Percentiles rank a stretch among this genome's conserved stretches.
Evolutionary conservation across 129 eudicot species (phyloP).

Genomic region (Logfia minima): DNA sequence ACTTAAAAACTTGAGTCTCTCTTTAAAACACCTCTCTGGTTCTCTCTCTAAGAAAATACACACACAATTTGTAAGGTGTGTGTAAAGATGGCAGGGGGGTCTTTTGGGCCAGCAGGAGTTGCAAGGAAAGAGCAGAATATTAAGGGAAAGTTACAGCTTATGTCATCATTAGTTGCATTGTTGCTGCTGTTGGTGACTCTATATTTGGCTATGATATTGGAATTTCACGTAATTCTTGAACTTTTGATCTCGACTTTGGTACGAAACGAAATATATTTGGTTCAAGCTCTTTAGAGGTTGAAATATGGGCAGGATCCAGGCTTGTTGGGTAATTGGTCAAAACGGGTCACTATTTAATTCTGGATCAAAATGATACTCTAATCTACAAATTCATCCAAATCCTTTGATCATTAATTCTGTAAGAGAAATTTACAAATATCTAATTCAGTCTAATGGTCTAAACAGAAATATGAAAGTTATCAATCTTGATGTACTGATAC

Average conservation of each 20-base stretch:
- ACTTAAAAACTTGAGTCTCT: slow-evolving; percentile 8
- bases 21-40: not conserved
- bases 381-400: not conserved
- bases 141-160: slow-evolving; percentile 65
- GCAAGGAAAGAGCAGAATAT: slow-evolving; percentile 77
- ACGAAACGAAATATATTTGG: not conserved
- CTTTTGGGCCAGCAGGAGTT: slow-evolving; percentile 58
- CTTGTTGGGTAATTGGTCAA: not conserved
- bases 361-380: too few relatives aligned
- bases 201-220: slow-evolving; percentile 87
- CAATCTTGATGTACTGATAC: too few relatives aligned
- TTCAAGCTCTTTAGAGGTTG: slow-evolving; percentile 3
- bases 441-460: not conserved
- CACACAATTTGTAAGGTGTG: slow-evolving; percentile 7
- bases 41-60: not conserved
- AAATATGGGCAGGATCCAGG: not conserved
- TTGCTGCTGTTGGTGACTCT: slow-evolving; percentile 87
- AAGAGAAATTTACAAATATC: not conserved
- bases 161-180: slow-evolving; percentile 68
- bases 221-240: slow-evolving; percentile 54
- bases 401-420: not conserved
- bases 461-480: not conserved
- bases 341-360: not conserved
- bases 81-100: slow-evolving; percentile 72
- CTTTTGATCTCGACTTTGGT: not conserved